These are phyloP conservation scores for Kwoniella newhampshirensis DNA, from an alignment of 768 basidiomycete species.

Conservation along the genomic window DNA sequence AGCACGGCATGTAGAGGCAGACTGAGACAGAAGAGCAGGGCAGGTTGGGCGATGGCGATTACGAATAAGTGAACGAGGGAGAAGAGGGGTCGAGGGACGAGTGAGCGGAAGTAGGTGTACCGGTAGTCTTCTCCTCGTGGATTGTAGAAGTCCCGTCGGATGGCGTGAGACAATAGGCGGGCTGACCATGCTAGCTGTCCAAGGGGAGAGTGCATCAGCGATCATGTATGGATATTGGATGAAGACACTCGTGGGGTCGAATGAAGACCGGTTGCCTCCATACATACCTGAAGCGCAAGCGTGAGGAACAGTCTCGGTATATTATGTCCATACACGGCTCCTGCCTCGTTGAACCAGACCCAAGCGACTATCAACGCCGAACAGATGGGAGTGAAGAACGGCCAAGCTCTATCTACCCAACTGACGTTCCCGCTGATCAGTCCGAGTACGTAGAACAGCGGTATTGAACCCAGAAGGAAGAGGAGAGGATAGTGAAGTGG, in stretches of 20 bases:
- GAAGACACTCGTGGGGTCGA: no score
- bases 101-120: constrained; percentile 72
- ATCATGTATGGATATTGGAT: no score
- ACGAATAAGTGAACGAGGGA: constrained; percentile 69
- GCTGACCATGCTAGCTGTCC: constrained; percentile 43
- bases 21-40: constrained; percentile 69
- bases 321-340: constrained; percentile 64
- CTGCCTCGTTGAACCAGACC: constrained; percentile 58
- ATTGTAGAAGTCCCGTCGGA: constrained; percentile 77
- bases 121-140: constrained; percentile 67
- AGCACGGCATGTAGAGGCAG: constrained; percentile 53
- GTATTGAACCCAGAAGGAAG: constrained; percentile 24
- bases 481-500: constrained; percentile 39
- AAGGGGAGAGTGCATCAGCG: no score
- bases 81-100: constrained; percentile 62
- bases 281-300: constrained; percentile 64
- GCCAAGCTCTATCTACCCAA: constrained; percentile 65
- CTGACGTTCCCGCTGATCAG: constrained; percentile 46
- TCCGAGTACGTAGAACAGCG: constrained; percentile 38
- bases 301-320: constrained; percentile 67
- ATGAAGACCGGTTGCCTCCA: constrained; percentile 20
- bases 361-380: constrained; percentile 76
- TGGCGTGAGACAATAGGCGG: constrained; percentile 76
- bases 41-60: constrained; percentile 75
- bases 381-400: constrained; percentile 73